These are phyloP conservation scores for Mrakia hoshinonis DNA, from an alignment of 768 basidiomycete genomes.

Conservation along the genomic window DNA sequence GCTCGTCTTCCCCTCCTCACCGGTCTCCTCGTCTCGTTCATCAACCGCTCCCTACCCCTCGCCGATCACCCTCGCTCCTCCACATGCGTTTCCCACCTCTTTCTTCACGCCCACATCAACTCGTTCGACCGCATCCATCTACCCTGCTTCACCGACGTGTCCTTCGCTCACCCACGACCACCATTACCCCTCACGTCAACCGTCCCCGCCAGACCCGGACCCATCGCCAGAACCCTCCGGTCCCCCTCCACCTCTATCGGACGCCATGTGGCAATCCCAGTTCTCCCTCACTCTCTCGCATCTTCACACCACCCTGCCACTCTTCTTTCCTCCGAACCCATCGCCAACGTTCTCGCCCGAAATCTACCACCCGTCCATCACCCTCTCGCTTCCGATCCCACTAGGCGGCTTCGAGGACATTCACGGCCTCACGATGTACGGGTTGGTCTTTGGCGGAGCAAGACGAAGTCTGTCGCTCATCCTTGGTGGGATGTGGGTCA, in stretches of 20 bases:
- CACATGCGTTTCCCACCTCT: neutral
- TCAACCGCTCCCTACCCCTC: neutral
- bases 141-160: neutral
- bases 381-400: neutral
- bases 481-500: neutral
- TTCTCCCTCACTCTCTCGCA: conserved; percentile 7
- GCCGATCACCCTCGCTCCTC: neutral
- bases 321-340: conserved; percentile 9
- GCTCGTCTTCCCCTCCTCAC: neutral
- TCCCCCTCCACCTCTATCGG: neutral
- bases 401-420: neutral
- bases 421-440: neutral
- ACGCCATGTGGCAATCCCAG: conserved; percentile 11
- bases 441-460: neutral
- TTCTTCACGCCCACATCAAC: neutral
- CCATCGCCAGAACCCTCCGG: neutral
- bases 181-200: neutral
- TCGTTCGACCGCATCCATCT: neutral
- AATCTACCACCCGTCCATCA: neutral
- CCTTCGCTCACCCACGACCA: neutral
- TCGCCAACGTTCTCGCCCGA: conserved; percentile 14
- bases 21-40: neutral
- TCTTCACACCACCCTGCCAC: conserved; percentile 9
- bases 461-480: conserved; percentile 2
- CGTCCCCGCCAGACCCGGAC: neutral